These are phyloP conservation scores for Emergomyces orientalis DNA, from an alignment of 2,329 filamentous ascomycete species.

Conservation along the genomic window DNA sequence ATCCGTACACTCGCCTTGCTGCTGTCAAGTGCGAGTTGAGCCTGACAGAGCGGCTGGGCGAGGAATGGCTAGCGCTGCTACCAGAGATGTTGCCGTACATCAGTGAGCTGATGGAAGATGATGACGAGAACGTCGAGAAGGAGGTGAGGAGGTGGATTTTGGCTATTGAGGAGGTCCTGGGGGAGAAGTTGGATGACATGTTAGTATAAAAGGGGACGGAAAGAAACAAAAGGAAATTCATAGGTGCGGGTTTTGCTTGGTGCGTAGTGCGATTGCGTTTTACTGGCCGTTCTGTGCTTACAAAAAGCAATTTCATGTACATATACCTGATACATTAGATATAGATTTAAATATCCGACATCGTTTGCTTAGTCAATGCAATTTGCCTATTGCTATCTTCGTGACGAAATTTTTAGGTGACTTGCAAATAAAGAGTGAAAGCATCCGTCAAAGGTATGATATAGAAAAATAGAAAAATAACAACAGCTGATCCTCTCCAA, in stretches of 20 bases:
- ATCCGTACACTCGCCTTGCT: slow-evolving; percentile 63
- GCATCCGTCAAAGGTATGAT: not conserved
- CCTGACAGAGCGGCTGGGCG: slow-evolving; percentile 69
- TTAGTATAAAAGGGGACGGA: slow-evolving; percentile 52
- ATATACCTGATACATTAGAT: not conserved
- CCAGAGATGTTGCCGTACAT: slow-evolving; percentile 97
- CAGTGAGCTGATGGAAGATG: slow-evolving; percentile 90
- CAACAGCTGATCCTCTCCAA: not conserved
- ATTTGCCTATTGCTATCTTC: not conserved
- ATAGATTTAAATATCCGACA: not conserved
- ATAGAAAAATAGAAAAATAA: not conserved
- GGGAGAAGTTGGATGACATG: slow-evolving; percentile 88
- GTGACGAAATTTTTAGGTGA: not conserved
- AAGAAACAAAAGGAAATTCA: not conserved
- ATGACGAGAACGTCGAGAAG: slow-evolving; percentile 83
- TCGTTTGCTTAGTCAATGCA: not conserved
- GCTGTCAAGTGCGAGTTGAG: slow-evolving; percentile 73
- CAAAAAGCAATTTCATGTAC: not conserved
- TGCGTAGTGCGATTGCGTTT: not conserved
- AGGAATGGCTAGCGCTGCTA: slow-evolving; percentile 85
- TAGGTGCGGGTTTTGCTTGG: not conserved
- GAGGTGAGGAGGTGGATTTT: slow-evolving; percentile 86
- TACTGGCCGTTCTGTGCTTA: not conserved
- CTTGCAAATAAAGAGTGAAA: not conserved
- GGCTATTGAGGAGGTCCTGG: slow-evolving; percentile 78